Evolutionary conservation across 2,329 filamentous ascomycete genomes (phyloP), one percentile per base, ranked within the genome.

Genomic region (Pseudopyrenochaeta lycopersici): DNA sequence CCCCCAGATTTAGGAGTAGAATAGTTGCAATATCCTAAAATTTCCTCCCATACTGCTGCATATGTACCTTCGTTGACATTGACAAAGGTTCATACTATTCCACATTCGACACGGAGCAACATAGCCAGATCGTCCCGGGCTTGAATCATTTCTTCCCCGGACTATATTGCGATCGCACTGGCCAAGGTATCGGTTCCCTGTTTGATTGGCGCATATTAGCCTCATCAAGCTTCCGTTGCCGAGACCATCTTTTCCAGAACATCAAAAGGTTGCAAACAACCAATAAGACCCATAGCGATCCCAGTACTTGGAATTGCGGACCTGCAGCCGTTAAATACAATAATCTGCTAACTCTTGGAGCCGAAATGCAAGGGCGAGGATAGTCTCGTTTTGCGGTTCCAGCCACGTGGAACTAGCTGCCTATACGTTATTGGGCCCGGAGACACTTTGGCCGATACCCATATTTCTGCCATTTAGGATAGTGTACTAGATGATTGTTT

Each of bases 141-240:
- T 27, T 15, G n/a, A 52, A 42, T 49, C 14, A 45, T 29, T 21
- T 46, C 32, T 42, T 39, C 18, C 29, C 35, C 49, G 33, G 21
- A 42, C 35, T 60, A 60, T 44, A 60, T 60, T 60, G 42, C 17
- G 38, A 44, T 49, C 39, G 47, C 23, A 39, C 21, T 15, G 40
- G 36, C 50, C 32, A 51, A 50, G 46, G 20, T 15, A 27, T 15
- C 11, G 23, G 5, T 9, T n/a, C 9, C 10, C 3, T 10, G n/a
- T 32, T 14, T 49, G 39, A 60, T 60, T 56, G 56, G 56, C 40
- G 56, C 49, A 54, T 33, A 51, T 39, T 30, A 21, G 30, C 21
- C 33, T 29, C 6, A 23, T 42, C 36, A 12, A 45, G 45, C n/a
- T 38, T 54, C 50, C 49, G 43, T 45, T 17, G 27, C 42, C 12